phyloP scores from a whole-genome alignment of 495 filamentous ascomycete species.

The Pyronema omphalodes region DNA sequence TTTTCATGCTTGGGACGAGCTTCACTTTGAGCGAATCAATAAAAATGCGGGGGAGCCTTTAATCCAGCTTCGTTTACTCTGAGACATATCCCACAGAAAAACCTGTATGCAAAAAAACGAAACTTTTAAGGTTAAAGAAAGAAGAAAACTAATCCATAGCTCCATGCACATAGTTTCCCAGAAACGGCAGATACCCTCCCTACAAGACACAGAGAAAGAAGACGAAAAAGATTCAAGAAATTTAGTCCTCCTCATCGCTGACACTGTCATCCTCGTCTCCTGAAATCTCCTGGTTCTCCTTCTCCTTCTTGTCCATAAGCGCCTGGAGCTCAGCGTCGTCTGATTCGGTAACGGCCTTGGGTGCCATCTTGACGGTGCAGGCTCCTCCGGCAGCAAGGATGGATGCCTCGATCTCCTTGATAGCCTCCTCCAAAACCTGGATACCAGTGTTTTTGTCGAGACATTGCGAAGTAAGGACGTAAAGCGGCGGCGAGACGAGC shows the following conservation, averaged over 20 bases:
- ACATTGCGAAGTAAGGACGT: slow-evolving; percentile 83
- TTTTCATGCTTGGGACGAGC: too few relatives aligned
- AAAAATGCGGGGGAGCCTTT: too few relatives aligned
- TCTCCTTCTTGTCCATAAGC: slow-evolving; percentile 96
- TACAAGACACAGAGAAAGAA: too few relatives aligned
- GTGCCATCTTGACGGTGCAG: slow-evolving; percentile 85
- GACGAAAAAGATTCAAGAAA: too few relatives aligned
- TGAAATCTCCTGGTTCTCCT: slow-evolving; percentile 91
- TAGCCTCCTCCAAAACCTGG: slow-evolving; percentile 63
- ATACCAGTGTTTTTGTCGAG: slow-evolving; percentile 83
- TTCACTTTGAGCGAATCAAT: too few relatives aligned
- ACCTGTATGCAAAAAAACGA: too few relatives aligned
- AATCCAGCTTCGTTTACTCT: too few relatives aligned
- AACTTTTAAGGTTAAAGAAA: too few relatives aligned
- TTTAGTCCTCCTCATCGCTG: slow-evolving; percentile 51
- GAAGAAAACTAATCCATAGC: too few relatives aligned
- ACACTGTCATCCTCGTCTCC: slow-evolving; percentile 89
- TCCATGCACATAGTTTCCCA: too few relatives aligned
- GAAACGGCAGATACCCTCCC: too few relatives aligned
- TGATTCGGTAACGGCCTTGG: slow-evolving; percentile 95
- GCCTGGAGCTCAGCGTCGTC: slow-evolving; percentile 94
- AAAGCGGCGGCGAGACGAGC: slow-evolving; percentile 85
- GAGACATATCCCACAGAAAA: too few relatives aligned
- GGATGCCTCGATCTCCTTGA: slow-evolving; percentile 57
- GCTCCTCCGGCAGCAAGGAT: slow-evolving; percentile 58